Evolutionary conservation across 2,329 filamentous ascomycete species (phyloP), one percentile per base, ranked within the genome.

Genomic region (Neoarthrinium moseri): DNA sequence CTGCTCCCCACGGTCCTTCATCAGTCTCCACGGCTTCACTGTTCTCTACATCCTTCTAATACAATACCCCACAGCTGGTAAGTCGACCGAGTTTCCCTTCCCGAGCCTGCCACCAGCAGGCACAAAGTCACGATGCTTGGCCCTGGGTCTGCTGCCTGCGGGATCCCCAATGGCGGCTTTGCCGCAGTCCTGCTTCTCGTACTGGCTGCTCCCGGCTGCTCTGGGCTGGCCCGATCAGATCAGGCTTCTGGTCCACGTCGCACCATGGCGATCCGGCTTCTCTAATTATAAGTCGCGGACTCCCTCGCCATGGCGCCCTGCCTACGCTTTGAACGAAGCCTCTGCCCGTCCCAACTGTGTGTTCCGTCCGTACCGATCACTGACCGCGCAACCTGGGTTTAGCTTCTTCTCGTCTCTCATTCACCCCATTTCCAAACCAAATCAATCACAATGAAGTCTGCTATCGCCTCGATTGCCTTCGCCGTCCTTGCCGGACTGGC

Each of bases 391-490:
- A 39, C 49, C 32, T 24, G 34, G 29, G 11, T 39, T n/a, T 21
- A 43, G 17, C 26, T 46, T 48, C 39, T 51, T 55, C 42, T 52
- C 36, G 38, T 51, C 54, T 48, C 47, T 57, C 51, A 43, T 55
- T 58, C 27, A 51, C 33, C 50, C 48, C 20, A 47, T 42, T 43
- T 51, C 33, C 46, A 48, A 51, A 45, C 40, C 52, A 26, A 47
- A 45, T 40, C 52, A 26, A 47, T 50, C 56, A 64, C 60, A 50
- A 68, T 68, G 65, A 64, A 66, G 62, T 59, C 37, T 49, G 40
- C 50, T 46, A 34, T 61, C 48, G 47, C 53, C 47, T 50, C 60
- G 39, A 40, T 59, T 26, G 29, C 60, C 49, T 52, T 67, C 45
- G 62, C 63, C 53, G 56, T 51, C 48, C 53, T 66, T 43, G 56